Percentiles rank a stretch among this genome's conserved stretches.
phyloP scores from a whole-genome alignment of 2,329 filamentous ascomycete genomes.

The Xylariaceae sp. region DNA sequence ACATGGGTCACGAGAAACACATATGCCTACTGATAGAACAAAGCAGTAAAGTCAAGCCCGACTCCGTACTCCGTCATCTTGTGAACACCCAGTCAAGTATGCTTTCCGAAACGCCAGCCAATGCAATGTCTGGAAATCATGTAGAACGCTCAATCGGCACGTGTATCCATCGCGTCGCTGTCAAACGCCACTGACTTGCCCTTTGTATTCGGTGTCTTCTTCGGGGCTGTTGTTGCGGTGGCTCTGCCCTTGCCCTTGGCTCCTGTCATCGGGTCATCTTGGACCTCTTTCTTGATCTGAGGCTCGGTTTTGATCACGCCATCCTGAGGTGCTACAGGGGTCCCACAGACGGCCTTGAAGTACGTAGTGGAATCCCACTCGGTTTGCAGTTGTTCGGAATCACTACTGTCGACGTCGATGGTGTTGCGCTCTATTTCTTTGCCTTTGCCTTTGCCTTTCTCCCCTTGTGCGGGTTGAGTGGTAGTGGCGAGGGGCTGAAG shows the following conservation, averaged over 20 bases:
- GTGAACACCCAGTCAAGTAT: too few species aligned
- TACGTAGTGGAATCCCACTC: constrained; percentile 32
- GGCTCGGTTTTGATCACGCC: background rate
- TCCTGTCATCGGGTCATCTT: background rate
- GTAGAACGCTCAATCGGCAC: too few species aligned
- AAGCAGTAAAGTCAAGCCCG: too few species aligned
- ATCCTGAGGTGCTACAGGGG: constrained; percentile 25
- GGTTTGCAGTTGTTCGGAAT: constrained; percentile 22
- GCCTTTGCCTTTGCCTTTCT: constrained; percentile 18
- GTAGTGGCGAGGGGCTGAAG: constrained; percentile 52
- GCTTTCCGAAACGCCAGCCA: constrained; percentile 19
- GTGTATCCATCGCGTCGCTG: constrained; percentile 14
- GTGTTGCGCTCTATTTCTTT: constrained; percentile 21
- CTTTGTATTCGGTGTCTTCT: constrained; percentile 20
- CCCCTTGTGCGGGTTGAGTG: constrained; percentile 4
- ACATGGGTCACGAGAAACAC: too few species aligned
- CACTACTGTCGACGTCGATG: constrained; percentile 15
- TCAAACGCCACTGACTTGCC: constrained; percentile 32
- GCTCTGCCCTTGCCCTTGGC: constrained; percentile 27
- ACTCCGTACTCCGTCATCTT: too few species aligned
- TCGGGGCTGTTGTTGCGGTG: constrained; percentile 3
- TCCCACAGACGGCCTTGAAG: constrained; percentile 31
- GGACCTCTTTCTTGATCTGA: constrained; percentile 26
- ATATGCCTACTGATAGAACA: too few species aligned
- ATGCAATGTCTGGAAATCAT: constrained; percentile 15